Evolutionary conservation across 768 basidiomycete genomes (phyloP).

Genomic region (Piloderma croceum): DNA sequence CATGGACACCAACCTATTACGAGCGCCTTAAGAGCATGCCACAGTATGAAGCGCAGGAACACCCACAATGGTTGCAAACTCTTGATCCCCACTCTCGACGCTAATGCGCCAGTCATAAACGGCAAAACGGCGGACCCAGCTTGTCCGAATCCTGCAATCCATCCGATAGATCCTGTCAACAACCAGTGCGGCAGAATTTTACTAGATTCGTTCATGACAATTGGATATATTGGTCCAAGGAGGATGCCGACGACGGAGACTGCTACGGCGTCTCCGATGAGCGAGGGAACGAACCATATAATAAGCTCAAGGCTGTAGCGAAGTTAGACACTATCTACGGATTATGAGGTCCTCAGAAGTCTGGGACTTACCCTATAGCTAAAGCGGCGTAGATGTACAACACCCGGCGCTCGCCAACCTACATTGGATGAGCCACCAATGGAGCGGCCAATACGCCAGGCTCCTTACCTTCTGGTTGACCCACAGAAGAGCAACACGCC

Average conservation of each 20-base stretch:
- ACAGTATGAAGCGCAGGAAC: background rate
- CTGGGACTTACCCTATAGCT: constrained; percentile 20
- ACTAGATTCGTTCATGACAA: constrained; percentile 8
- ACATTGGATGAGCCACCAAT: constrained; percentile 1
- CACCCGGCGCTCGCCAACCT: constrained; percentile 28
- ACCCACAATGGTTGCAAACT: constrained; percentile 47
- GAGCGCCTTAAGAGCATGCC: background rate
- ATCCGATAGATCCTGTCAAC: constrained; percentile 26
- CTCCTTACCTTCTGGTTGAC: constrained; percentile 21
- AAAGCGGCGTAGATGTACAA: constrained; percentile 24
- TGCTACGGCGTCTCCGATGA: constrained; percentile 38
- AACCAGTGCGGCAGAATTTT: background rate
- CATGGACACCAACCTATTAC: constrained; percentile 32
- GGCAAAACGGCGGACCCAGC: constrained; percentile 48
- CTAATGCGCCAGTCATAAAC: constrained; percentile 44
- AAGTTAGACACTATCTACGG: background rate
- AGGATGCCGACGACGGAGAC: constrained; percentile 38
- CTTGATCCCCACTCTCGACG: constrained; percentile 36
- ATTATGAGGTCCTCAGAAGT: background rate
- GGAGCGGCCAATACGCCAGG: no score
- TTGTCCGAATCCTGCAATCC: constrained; percentile 48
- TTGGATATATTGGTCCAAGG: constrained; percentile 43
- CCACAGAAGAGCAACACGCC: constrained; percentile 25
- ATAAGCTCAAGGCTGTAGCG: constrained; percentile 31
- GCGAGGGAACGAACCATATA: constrained; percentile 38